A percentile compares a stretch with the other conserved stretches of the same genome.
These are phyloP conservation scores for Camelina sativa DNA, from an alignment of 345 rosid genomes.

Conservation along the genomic window DNA sequence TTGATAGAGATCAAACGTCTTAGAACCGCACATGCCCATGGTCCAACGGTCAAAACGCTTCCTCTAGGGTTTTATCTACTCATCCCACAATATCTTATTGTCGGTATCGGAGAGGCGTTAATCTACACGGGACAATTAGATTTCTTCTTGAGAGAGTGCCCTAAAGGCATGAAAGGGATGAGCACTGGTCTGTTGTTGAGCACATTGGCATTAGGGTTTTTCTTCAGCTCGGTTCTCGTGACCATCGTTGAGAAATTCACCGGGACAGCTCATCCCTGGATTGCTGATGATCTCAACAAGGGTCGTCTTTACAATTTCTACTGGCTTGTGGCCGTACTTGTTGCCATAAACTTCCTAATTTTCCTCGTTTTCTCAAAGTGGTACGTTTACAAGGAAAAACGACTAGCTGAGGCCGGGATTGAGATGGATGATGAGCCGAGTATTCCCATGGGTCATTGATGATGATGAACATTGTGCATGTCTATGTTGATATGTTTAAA, in stretches of 20 bases:
- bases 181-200: constrained; percentile 90
- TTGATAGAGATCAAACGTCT: constrained; percentile 69
- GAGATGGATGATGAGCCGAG: constrained; percentile 64
- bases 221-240: constrained; percentile 77
- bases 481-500: constrained; percentile 30
- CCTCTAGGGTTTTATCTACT: constrained; percentile 84
- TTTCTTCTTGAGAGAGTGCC: constrained; percentile 93
- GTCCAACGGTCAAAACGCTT: constrained; percentile 50
- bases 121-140: constrained; percentile 86
- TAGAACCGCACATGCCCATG: constrained; percentile 48
- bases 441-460: constrained; percentile 51
- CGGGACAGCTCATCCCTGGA: constrained; percentile 61
- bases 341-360: constrained; percentile 60
- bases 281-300: constrained; percentile 77
- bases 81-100: constrained; percentile 78
- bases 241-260: constrained; percentile 74
- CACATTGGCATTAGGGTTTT: constrained; percentile 87
- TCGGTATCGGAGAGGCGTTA: constrained; percentile 92
- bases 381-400: constrained; percentile 95
- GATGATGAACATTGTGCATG: constrained; percentile 26
- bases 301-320: constrained; percentile 86
- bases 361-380: constrained; percentile 69
- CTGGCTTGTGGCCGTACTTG: constrained; percentile 76
- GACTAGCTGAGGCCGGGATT: constrained; percentile 70
- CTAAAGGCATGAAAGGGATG: constrained; percentile 98